Evolutionary conservation across 1,139 yeast species (phyloP), one percentile per base, ranked within the genome.

Genomic region (Suhomyces maxii): DNA sequence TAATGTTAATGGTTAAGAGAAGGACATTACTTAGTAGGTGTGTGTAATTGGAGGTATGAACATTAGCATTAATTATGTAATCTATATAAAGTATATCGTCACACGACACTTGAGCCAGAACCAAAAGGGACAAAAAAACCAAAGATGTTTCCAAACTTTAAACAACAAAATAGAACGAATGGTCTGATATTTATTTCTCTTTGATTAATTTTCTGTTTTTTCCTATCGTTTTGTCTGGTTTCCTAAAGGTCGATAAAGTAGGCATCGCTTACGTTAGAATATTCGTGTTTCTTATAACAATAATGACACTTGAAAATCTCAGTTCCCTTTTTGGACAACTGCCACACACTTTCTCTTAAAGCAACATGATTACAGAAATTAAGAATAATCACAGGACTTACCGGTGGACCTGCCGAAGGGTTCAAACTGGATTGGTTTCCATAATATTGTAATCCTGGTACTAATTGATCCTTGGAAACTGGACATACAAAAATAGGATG

Each of bases 401-500:
- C 44, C 42, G 54, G 52, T 41, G 56, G 42, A 38, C 47, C 31
- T 38, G 49, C 25, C 28, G 51, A 36, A 26, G 49, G 41, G 23
- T 40, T 39, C 37, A 40, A 41, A 26, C 44, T 49, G 12, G 47
- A 44, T 43, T 55, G 52, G 13, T 55, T 56, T 8, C 60, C 60
- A 1, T 74, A 65, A 26, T 71, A 57, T 36, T 40, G 46, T n/a
- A 42, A 26, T 6, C 44, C 46, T 5, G 80, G 79, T 14, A 72
- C 59, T 26, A 71, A 57, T 58, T 91, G 97, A 56, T 89, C 96
- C 63, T 89, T 87, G 7, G 93, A 80, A 1, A 90, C 91, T 0
- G 97, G 97, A 63, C 97, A 90, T 5, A 89, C 90, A 64, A 89
- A 90, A 3, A 90, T 83, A 0, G 96, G 89, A 64, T 90, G 97